Evolutionary conservation across 1,139 yeast genomes (phyloP).

Genomic region (Arxiozyma heterogenica): DNA sequence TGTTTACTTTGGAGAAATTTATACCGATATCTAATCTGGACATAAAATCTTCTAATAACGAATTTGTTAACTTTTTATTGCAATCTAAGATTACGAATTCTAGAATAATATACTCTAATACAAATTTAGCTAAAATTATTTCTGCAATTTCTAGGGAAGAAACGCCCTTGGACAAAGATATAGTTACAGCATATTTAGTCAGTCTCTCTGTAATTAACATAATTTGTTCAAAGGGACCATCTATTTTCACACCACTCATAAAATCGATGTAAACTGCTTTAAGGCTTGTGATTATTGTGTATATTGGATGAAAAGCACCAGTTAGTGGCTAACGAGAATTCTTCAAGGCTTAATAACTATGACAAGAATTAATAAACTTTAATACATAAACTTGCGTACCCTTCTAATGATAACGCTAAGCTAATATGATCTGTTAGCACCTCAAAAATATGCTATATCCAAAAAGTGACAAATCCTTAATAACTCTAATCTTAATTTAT

Average conservation of each 20-base stretch:
- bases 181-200: constrained; percentile 1
- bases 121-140: not conserved
- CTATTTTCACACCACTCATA: not conserved
- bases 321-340: not conserved
- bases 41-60: not conserved
- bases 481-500: not conserved
- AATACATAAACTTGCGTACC: not conserved
- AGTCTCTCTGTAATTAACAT: constrained; percentile 1
- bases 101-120: not conserved
- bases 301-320: constrained; percentile 1
- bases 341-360: not conserved
- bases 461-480: not conserved
- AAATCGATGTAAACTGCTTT: constrained; percentile 2
- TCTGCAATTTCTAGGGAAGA: not conserved
- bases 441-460: not conserved
- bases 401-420: not conserved
- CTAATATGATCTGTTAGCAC: not conserved
- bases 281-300: not conserved
- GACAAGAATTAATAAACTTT: not conserved
- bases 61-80: not conserved
- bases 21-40: not conserved
- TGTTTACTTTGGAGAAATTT: not conserved
- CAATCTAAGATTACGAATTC: not conserved
- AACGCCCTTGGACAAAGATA: not conserved
- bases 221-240: not conserved